A percentile compares a stretch with the other conserved stretches of the same genome.
These are phyloP conservation scores for Sporothrix dimorphospora DNA, from an alignment of 2,329 filamentous ascomycete genomes.

Conservation along the genomic window DNA sequence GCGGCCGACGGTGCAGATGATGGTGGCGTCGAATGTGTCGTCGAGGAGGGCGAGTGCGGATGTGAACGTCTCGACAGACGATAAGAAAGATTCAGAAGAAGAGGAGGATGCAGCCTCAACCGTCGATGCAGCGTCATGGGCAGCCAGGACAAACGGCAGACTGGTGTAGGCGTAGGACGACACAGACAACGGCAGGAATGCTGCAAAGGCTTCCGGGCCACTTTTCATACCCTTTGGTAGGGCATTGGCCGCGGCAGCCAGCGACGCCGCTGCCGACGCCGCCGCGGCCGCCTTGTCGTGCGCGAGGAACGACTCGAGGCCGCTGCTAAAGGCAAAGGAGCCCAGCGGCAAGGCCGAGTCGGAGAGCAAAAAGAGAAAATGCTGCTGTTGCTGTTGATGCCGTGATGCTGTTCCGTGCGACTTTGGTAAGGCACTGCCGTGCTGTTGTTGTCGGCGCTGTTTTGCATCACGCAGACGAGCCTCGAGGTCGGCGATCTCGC, in stretches of 20 bases:
- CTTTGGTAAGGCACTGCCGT: neutral
- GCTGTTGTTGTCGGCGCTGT: slow-evolving; percentile 39
- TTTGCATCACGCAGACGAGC: slow-evolving; percentile 49
- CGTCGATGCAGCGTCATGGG: slow-evolving; percentile 50
- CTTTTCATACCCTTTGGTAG: slow-evolving; percentile 28
- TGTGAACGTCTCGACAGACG: slow-evolving; percentile 15
- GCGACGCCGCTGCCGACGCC: slow-evolving; percentile 30
- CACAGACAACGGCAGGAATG: slow-evolving; percentile 71
- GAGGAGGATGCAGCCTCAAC: neutral
- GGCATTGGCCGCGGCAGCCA: slow-evolving; percentile 12
- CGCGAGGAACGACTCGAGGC: slow-evolving; percentile 79
- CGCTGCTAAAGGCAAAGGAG: slow-evolving; percentile 85
- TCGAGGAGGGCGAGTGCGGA: slow-evolving; percentile 60
- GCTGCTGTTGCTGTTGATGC: slow-evolving; percentile 38
- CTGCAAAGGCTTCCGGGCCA: slow-evolving; percentile 55
- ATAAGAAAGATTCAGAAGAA: neutral
- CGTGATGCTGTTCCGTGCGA: slow-evolving; percentile 17
- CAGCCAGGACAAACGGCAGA: slow-evolving; percentile 74
- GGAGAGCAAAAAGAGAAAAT: slow-evolving; percentile 75
- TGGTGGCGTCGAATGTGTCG: slow-evolving; percentile 75
- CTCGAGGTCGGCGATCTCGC: slow-evolving; percentile 65
- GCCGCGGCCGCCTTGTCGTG: slow-evolving; percentile 50
- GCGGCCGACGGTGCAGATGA: slow-evolving; percentile 77
- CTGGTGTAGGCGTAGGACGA: slow-evolving; percentile 71
- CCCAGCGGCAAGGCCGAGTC: slow-evolving; percentile 82